Conservation (phyloP, 768 basidiomycete genomes). For the Amanita pallidorosea region DNA sequence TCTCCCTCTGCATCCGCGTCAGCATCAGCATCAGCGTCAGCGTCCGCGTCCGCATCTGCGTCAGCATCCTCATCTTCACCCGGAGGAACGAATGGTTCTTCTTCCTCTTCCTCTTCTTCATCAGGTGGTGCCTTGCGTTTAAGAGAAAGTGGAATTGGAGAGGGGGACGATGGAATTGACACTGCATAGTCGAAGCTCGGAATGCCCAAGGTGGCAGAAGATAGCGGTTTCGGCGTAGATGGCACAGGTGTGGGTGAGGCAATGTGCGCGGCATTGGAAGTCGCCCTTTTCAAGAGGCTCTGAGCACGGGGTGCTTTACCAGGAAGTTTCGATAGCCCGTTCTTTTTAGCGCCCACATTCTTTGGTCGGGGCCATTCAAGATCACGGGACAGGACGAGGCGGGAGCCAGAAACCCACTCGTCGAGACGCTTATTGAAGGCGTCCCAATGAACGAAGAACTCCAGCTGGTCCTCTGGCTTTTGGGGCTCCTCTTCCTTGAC, state of each 20-base stretch:
- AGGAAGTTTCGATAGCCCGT: slow-evolving; percentile 38
- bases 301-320: slow-evolving; percentile 52
- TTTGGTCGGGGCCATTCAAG: slow-evolving; percentile 97
- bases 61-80: slow-evolving; percentile 37
- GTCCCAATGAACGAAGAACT: slow-evolving; percentile 98
- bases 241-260: slow-evolving; percentile 52
- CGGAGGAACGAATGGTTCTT: slow-evolving; percentile 19
- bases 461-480: slow-evolving; percentile 68
- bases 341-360: slow-evolving; percentile 46
- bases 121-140: slow-evolving; percentile 65
- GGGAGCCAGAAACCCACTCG: slow-evolving; percentile 89
- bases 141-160: slow-evolving; percentile 37
- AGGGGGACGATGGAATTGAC: slow-evolving; percentile 36
- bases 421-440: slow-evolving; percentile 98
- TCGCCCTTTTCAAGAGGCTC: slow-evolving; percentile 58
- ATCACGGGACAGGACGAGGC: slow-evolving; percentile 75
- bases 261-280: slow-evolving; percentile 50
- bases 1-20: slow-evolving; percentile 60
- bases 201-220: slow-evolving; percentile 11
- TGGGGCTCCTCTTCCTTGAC: slow-evolving; percentile 28
- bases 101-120: slow-evolving; percentile 57
- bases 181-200: slow-evolving; percentile 22
- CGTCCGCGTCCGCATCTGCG: slow-evolving; percentile 44
- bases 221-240: slow-evolving; percentile 27
- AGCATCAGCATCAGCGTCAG: slow-evolving; percentile 37